phyloP scores from a whole-genome alignment of 345 rosid genomes.

The Litchi chinensis region DNA sequence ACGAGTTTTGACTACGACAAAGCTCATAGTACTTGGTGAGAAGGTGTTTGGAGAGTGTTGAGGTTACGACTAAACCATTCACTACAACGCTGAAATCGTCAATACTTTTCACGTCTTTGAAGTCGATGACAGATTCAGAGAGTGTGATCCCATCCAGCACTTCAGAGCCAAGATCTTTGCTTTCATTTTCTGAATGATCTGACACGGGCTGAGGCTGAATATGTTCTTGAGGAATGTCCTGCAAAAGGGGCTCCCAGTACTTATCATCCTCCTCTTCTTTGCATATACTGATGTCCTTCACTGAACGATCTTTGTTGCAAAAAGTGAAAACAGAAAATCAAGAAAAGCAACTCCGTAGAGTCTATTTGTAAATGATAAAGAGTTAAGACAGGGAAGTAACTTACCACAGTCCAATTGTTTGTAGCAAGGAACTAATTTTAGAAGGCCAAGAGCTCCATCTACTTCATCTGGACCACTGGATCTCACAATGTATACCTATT shows the following conservation, averaged over 20 bases:
- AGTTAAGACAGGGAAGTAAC: not conserved
- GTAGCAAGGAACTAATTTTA: slow-evolving; percentile 24
- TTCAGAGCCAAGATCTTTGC: slow-evolving; percentile 25
- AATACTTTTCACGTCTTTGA: slow-evolving; percentile 38
- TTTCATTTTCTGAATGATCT: slow-evolving; percentile 27
- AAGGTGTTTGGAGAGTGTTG: slow-evolving; percentile 34
- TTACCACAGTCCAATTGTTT: slow-evolving; percentile 24
- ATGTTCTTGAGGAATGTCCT: slow-evolving; percentile 12
- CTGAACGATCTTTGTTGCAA: slow-evolving; percentile 13
- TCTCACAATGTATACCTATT: slow-evolving; percentile 47
- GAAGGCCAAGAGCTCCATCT: slow-evolving; percentile 41
- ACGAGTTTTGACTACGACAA: slow-evolving; percentile 41
- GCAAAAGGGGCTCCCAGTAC: slow-evolving; percentile 16
- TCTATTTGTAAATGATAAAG: not conserved
- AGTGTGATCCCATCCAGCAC: slow-evolving; percentile 31
- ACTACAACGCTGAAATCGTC: slow-evolving; percentile 37
- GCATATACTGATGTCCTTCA: not conserved
- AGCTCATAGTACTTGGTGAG: slow-evolving; percentile 45
- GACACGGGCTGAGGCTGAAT: slow-evolving; percentile 1
- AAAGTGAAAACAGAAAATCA: not conserved
- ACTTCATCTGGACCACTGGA: slow-evolving; percentile 36
- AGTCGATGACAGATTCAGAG: slow-evolving; percentile 29
- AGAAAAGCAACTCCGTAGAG: not conserved
- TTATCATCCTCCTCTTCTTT: slow-evolving; percentile 15
- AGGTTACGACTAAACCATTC: slow-evolving; percentile 39